Base-by-base conservation (phyloP, 495 filamentous ascomycete species). In the Beverwykella pulmonaria region DNA sequence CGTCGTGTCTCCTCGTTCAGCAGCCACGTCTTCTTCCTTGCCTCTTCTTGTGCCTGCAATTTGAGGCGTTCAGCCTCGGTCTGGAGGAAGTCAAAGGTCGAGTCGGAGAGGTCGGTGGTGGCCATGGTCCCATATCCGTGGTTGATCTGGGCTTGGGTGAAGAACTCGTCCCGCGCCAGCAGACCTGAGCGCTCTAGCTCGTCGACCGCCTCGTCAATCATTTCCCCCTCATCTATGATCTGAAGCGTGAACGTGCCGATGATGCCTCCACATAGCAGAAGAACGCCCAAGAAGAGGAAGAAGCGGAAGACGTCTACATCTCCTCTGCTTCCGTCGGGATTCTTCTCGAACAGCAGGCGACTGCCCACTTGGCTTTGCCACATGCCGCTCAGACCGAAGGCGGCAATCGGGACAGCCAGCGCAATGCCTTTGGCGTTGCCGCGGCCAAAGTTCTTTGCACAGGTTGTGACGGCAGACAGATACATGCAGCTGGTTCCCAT, bases 371-470 rank as follows among this genome's bases (percentile, higher is more conserved):
- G 94, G 69, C 91, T 94, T 79, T 91, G 83, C 89, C 93, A 96
- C 90, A 98, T 91, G 5, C 91, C 90, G 70, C 93, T 96, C 52
- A 98, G 77, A 12, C 94, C 94, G 74, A 96, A 96, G 2, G 89
- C 86, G 0, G 94, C 92, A 79, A 98, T 97, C 7, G 94, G 94
- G 55, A 91, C 76, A 23, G 93, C 93, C 57, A 98, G 79, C 72
- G 95, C 92, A 60, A 98, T 75, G 0, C 94, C 93, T 74, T 92
- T 90, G 70, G 95, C 86, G 73, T 88, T 92, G 2, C 92, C 91
- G 41, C 88, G 81, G 20, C 93, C 91, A 75, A 98, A 97, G 76
- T 97, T 98, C 85, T 98, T 98, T 25, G 93, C 94, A 64, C 92
- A 96, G 1, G 93, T 96, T 23, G 94, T 92, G 29, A 98, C 89